These are phyloP conservation scores for Aspergillus aculeatinus DNA, from an alignment of 2,329 filamentous ascomycete species.

Conservation along the genomic window DNA sequence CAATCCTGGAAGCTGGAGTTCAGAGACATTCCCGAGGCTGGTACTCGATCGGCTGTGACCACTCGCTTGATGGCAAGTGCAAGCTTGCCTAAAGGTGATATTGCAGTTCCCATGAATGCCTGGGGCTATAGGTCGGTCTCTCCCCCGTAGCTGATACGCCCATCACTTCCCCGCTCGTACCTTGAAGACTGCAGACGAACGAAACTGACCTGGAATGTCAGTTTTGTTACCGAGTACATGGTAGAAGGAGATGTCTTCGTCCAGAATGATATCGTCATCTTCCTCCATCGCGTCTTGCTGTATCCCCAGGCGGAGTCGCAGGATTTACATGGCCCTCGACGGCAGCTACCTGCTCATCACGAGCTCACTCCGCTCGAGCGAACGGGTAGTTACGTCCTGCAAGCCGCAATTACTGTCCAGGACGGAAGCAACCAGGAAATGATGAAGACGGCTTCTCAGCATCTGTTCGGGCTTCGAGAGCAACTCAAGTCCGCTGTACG, in stretches of 20 bases:
- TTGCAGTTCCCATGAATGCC: slow-evolving; percentile 51
- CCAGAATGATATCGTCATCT: slow-evolving; percentile 57
- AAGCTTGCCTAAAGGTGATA: slow-evolving; percentile 50
- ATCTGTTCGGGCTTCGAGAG: slow-evolving; percentile 56
- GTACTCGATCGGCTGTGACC: slow-evolving; percentile 54
- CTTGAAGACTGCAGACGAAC: neutral
- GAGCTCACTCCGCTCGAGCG: slow-evolving; percentile 54
- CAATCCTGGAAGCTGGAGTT: slow-evolving; percentile 49
- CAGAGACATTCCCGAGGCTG: slow-evolving; percentile 51
- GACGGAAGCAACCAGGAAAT: slow-evolving; percentile 56
- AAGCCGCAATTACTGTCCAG: slow-evolving; percentile 57
- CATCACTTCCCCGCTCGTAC: slow-evolving; percentile 7
- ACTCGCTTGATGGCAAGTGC: slow-evolving; percentile 53
- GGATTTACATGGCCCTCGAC: slow-evolving; percentile 34
- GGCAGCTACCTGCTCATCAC: slow-evolving; percentile 43
- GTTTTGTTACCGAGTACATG: slow-evolving; percentile 58
- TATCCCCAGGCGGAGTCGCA: slow-evolving; percentile 44
- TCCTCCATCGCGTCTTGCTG: slow-evolving; percentile 55
- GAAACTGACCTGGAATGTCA: slow-evolving; percentile 28
- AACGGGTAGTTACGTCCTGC: slow-evolving; percentile 58
- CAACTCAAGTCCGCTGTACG: slow-evolving; percentile 57
- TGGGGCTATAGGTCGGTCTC: slow-evolving; percentile 54
- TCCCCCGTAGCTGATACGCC: slow-evolving; percentile 3
- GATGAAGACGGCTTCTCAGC: slow-evolving; percentile 54
- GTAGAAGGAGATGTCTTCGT: slow-evolving; percentile 59